phyloP scores from a whole-genome alignment of 805 yeast genomes.

The Candida cerambycidarum region DNA sequence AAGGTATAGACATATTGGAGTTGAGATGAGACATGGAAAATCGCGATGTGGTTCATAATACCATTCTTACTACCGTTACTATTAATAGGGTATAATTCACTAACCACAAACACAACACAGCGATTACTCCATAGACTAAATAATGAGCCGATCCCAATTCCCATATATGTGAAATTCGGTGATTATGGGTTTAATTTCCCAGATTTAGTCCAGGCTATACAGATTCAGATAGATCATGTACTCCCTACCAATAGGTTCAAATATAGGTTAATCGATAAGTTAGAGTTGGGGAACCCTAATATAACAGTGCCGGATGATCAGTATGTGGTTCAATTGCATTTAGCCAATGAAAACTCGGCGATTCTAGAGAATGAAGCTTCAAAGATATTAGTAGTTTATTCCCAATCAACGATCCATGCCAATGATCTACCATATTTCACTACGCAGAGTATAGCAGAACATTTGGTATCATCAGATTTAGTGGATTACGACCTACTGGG shows the following conservation, averaged over 20 bases:
- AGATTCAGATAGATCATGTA: constrained; percentile 22
- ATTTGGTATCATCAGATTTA: constrained; percentile 29
- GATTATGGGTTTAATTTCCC: constrained; percentile 56
- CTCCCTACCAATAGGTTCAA: constrained; percentile 2
- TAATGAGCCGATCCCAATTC: constrained; percentile 16
- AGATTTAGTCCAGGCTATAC: constrained; percentile 57
- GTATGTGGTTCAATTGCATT: constrained; percentile 9
- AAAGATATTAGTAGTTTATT: constrained; percentile 41
- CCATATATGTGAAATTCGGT: constrained; percentile 26
- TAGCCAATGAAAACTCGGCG: constrained; percentile 9
- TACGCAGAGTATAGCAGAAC: constrained; percentile 44
- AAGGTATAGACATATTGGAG: constrained; percentile 7
- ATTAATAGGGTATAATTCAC: neutral
- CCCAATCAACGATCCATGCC: constrained; percentile 44
- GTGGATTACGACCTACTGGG: neutral
- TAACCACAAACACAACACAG: neutral
- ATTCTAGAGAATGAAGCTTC: constrained; percentile 27
- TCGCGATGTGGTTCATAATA: constrained; percentile 15
- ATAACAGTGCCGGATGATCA: constrained; percentile 10
- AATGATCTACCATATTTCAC: constrained; percentile 66
- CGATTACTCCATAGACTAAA: neutral
- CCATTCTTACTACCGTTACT: constrained; percentile 1
- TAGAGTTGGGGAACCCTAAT: constrained; percentile 9
- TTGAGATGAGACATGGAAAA: neutral
- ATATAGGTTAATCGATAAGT: constrained; percentile 6